Base-by-base conservation (phyloP, 768 basidiomycete species). In the Collybia sordida region DNA sequence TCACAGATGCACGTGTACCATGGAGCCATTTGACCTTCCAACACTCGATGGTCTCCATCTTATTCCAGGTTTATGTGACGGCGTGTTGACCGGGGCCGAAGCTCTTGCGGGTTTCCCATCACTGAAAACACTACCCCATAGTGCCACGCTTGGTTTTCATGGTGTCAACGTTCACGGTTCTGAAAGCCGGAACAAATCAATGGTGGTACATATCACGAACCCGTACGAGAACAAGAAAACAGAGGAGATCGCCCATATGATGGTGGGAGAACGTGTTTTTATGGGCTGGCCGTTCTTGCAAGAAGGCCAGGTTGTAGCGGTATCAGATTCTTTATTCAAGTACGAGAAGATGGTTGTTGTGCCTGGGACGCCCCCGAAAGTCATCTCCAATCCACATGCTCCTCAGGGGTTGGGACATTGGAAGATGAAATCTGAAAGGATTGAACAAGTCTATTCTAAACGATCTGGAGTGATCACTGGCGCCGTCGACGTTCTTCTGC, bases 41-140 rank as follows among this genome's bases (percentile, higher is more conserved):
- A 93, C 87, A 0, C 75, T 98, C 27, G 79, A 82, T 45, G 95
- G 93, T 2, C 77, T 97, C 14, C 86, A 93, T 57, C 80, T 97
- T 36, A 77, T 95, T 31, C 80, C 88, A 36, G 96, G 96, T 4
- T 80, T 98, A 0, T 82, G 90, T 52, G 87, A 94, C 22, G 95
- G 96, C 15, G 95, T 93, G 8, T 81, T 83, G 48, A 83, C 95
- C 8, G 96, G 96, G 43, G 79, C 81, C 4, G 78, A 85, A 28
- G 91, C 94, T 5, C 77, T 98, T 5, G 93, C 97, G 0, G 97
- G 97, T 8, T 99, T 99, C 80, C 96, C 97, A 0, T 96, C 97
- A 1, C 78, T 98, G 24, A 81, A 95, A 53, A 97, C 95, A 0
- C 77, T 98, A 6, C 90, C 90, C 0, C 80, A 93, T 61, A 82